A percentile compares a stretch with the other conserved stretches of the same genome.
phyloP scores from a whole-genome alignment of 108 stramenopile genomes.

The Hondaea fermentalgiana region DNA sequence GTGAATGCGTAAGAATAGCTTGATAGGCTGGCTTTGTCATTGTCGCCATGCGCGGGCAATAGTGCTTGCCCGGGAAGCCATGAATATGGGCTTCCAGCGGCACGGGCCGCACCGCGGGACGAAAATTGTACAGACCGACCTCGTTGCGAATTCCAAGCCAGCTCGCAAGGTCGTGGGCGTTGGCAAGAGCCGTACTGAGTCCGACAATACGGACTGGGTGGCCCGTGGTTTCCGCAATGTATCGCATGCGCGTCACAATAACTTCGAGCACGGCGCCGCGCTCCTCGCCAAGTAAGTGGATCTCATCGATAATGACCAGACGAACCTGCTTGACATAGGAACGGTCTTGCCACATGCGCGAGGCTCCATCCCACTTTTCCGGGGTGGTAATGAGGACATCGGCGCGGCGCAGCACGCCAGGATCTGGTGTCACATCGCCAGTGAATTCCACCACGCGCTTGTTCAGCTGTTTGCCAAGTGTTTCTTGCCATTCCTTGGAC shows the following conservation, averaged over 20 bases:
- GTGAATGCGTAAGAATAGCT: slow-evolving; percentile 84
- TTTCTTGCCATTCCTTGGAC: slow-evolving; percentile 80
- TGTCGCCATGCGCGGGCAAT: slow-evolving; percentile 92
- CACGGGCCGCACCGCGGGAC: slow-evolving; percentile 85
- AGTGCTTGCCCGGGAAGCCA: slow-evolving; percentile 90
- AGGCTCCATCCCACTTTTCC: slow-evolving; percentile 97
- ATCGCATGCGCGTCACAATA: slow-evolving; percentile 81
- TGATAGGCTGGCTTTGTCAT: slow-evolving; percentile 99
- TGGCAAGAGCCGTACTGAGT: slow-evolving; percentile 88
- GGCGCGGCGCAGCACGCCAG: slow-evolving; percentile 62
- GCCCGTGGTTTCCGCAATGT: slow-evolving; percentile 22
- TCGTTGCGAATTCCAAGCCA: slow-evolving; percentile 82
- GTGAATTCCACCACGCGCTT: slow-evolving; percentile 79
- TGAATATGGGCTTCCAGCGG: slow-evolving; percentile 86
- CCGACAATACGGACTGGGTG: slow-evolving; percentile 76
- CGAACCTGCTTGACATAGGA: slow-evolving; percentile 70
- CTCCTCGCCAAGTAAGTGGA: slow-evolving; percentile 96
- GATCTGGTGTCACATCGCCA: slow-evolving; percentile 89
- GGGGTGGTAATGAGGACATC: slow-evolving; percentile 95
- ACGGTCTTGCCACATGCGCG: slow-evolving; percentile 78
- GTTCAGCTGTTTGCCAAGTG: slow-evolving; percentile 64
- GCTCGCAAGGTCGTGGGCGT: slow-evolving; percentile 85
- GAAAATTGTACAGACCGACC: slow-evolving; percentile 83
- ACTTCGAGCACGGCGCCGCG: slow-evolving; percentile 96
- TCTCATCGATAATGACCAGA: slow-evolving; percentile 92